A percentile compares a stretch with the other conserved stretches of the same genome.
phyloP scores from a whole-genome alignment of 345 rosid species.

The Physaria fendleri region DNA sequence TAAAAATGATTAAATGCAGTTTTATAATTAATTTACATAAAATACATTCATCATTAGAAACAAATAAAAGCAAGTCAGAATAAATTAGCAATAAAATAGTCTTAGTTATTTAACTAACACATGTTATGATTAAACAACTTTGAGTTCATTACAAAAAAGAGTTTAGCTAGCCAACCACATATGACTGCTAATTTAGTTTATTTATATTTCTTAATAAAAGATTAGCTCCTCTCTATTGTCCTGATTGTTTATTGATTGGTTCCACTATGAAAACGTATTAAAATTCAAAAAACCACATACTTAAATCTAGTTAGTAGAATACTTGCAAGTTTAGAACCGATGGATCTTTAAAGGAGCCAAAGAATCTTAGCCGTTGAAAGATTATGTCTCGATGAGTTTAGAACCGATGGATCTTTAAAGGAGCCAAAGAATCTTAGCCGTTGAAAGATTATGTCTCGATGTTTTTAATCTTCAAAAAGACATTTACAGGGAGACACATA shows the following conservation, averaged over 20 bases:
- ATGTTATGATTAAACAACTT: conserved; percentile 21
- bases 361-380: conserved; percentile 29
- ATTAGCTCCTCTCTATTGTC: too few relatives aligned
- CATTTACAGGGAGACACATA: conserved; percentile 25
- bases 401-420: conserved; percentile 11
- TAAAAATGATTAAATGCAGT: background rate
- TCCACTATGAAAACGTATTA: too few relatives aligned
- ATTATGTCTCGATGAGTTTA: conserved; percentile 24
- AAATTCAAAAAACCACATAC: too few relatives aligned
- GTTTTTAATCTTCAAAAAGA: conserved; percentile 30
- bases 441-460: conserved; percentile 29
- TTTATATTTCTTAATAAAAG: too few relatives aligned
- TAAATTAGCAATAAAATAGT: background rate
- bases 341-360: background rate
- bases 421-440: conserved; percentile 25
- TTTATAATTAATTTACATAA: background rate
- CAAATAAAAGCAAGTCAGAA: background rate
- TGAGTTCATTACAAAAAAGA: background rate
- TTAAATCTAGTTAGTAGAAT: too few relatives aligned
- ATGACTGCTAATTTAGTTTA: too few relatives aligned
- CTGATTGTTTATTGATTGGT: too few relatives aligned
- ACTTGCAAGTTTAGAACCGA: conserved; percentile 1
- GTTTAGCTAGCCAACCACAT: too few relatives aligned
- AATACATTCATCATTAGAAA: background rate
- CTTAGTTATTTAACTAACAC: conserved; percentile 24